phyloP scores from a whole-genome alignment of 1,284 basidiomycete species.

The Ceratobasidium sp. region DNA sequence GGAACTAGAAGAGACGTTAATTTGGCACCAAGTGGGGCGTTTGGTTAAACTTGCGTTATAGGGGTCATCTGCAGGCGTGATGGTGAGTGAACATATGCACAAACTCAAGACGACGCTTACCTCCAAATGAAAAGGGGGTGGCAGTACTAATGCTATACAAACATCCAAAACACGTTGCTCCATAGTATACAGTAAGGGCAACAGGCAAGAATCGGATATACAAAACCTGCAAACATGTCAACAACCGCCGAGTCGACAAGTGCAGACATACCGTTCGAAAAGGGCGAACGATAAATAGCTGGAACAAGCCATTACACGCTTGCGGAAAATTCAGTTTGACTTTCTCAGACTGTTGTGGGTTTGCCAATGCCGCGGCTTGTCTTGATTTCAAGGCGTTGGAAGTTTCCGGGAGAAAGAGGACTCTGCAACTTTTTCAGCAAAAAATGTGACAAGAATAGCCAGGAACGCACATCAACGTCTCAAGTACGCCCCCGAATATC shows the following conservation, averaged over 20 bases:
- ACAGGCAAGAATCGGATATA: conserved; percentile 48
- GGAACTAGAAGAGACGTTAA: conserved; percentile 28
- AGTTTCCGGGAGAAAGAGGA: conserved; percentile 49
- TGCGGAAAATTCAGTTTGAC: background rate
- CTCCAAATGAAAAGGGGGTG: conserved; percentile 45
- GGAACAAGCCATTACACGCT: background rate
- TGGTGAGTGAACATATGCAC: background rate
- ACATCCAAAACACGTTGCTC: conserved; percentile 49
- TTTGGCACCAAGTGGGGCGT: background rate
- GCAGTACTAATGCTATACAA: conserved; percentile 47
- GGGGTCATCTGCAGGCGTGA: conserved; percentile 18
- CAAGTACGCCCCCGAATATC: conserved; percentile 48
- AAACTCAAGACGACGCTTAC: background rate
- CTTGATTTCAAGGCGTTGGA: conserved; percentile 46
- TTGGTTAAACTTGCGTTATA: conserved; percentile 15
- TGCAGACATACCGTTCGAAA: conserved; percentile 20
- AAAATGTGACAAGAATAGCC: conserved; percentile 28
- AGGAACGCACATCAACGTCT: conserved; percentile 44
- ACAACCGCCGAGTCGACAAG: background rate
- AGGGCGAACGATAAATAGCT: conserved; percentile 28
- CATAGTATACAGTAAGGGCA: conserved; percentile 48
- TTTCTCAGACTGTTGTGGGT: conserved; percentile 7
- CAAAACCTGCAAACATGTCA: conserved; percentile 20
- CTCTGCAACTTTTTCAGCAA: conserved; percentile 27
- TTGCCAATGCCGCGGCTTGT: conserved; percentile 41